These are phyloP conservation scores for Sporobolus alterniflorus DNA, from an alignment of 202 grass and related monocot genomes.

Conservation along the genomic window DNA sequence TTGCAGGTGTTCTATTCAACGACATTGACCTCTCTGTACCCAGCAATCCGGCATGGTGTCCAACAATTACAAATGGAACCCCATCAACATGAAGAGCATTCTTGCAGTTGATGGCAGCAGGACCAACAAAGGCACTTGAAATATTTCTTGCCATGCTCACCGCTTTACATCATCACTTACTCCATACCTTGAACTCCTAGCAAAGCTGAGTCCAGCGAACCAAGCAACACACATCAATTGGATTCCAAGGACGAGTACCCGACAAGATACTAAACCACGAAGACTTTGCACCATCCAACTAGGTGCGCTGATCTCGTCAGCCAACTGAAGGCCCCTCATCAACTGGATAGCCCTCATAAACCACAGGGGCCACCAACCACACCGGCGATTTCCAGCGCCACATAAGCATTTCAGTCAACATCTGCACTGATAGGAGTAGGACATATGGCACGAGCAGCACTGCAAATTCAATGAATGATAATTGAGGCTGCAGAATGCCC, in stretches of 20 bases:
- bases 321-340: constrained; percentile 90
- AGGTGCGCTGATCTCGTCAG: constrained; percentile 64
- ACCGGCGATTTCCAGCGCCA: constrained; percentile 95
- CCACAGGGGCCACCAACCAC: constrained; percentile 86
- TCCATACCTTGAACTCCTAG: constrained; percentile 32
- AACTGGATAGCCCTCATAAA: constrained; percentile 93
- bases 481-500: constrained; percentile 65
- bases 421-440: constrained; percentile 75
- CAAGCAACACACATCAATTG: constrained; percentile 93
- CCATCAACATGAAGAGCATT: not conserved
- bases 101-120: not conserved
- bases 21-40: not conserved
- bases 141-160: constrained; percentile 11
- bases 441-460: constrained; percentile 87
- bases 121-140: not conserved
- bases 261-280: constrained; percentile 83
- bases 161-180: constrained; percentile 1
- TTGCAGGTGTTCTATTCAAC: not conserved
- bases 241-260: constrained; percentile 92
- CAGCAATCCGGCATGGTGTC: not conserved
- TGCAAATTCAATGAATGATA: constrained; percentile 66
- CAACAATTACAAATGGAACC: not conserved
- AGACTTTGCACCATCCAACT: constrained; percentile 86
- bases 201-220: constrained; percentile 69
- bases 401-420: constrained; percentile 86